These are phyloP conservation scores for Conoideocrella luteorostrata DNA, from an alignment of 2,329 filamentous ascomycete species.

Conservation along the genomic window DNA sequence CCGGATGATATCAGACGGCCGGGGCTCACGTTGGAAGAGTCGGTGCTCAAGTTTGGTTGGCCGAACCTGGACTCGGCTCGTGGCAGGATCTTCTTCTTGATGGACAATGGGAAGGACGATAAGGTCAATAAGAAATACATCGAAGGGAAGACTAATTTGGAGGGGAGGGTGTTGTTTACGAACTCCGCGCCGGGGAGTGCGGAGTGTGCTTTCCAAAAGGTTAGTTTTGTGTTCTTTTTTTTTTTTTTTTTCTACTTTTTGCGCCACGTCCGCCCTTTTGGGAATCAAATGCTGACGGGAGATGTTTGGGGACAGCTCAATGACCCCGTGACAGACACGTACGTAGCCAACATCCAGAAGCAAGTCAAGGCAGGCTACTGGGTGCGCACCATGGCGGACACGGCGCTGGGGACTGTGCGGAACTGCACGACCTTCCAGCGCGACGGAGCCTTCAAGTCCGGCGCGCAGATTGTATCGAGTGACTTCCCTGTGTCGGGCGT, in stretches of 20 bases:
- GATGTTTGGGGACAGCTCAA: slow-evolving; percentile 31
- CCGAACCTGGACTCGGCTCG: slow-evolving; percentile 36
- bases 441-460: slow-evolving; percentile 30
- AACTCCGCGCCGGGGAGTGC: slow-evolving; percentile 37
- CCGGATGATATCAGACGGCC: slow-evolving; percentile 38
- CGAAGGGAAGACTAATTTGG: slow-evolving; percentile 23
- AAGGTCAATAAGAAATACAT: slow-evolving; percentile 33
- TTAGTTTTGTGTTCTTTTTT: not conserved
- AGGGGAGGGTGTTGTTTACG: slow-evolving; percentile 42
- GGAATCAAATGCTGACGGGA: too few species aligned
- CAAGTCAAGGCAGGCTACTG: slow-evolving; percentile 41
- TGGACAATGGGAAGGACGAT: slow-evolving; percentile 40
- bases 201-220: slow-evolving; percentile 42
- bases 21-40: slow-evolving; percentile 37
- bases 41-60: slow-evolving; percentile 41
- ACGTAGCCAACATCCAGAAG: slow-evolving; percentile 33
- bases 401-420: slow-evolving; percentile 35
- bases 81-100: slow-evolving; percentile 42
- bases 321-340: slow-evolving; percentile 27
- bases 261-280: too few species aligned
- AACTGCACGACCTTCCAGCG: slow-evolving; percentile 29
- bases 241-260: not conserved
- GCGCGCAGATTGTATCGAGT: slow-evolving; percentile 43
- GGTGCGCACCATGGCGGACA: slow-evolving; percentile 41
- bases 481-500: slow-evolving; percentile 42